Evolutionary conservation across 208 protist species (phyloP).

Genomic region (Crithidia brevicula): DNA sequence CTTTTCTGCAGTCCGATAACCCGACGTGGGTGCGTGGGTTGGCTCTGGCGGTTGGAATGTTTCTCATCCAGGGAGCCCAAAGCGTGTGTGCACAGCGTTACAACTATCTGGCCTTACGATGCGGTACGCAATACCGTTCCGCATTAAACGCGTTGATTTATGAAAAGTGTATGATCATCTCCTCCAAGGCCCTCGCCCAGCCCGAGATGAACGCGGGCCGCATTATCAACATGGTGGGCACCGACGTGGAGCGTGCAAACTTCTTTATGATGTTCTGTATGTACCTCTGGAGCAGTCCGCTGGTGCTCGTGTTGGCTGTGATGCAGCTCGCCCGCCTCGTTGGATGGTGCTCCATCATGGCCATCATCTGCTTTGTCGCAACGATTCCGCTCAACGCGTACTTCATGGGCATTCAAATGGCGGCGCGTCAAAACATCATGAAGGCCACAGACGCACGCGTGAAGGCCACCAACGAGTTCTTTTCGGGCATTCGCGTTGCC

Average conservation of each 20-base stretch:
- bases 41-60: conserved; percentile 42
- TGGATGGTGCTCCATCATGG: conserved; percentile 75
- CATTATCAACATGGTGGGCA: conserved; percentile 91
- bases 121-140: conserved; percentile 54
- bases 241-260: conserved; percentile 60
- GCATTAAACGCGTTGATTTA: conserved; percentile 77
- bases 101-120: conserved; percentile 51
- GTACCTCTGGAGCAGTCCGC: conserved; percentile 54
- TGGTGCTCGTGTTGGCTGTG: conserved; percentile 69
- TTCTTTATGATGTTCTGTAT: conserved; percentile 54
- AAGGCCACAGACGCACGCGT: conserved; percentile 83
- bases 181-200: conserved; percentile 42
- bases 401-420: conserved; percentile 44
- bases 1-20: conserved; percentile 17
- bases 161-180: conserved; percentile 78
- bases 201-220: conserved; percentile 84
- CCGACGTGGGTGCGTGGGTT: conserved; percentile 43
- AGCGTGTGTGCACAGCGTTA: conserved; percentile 52
- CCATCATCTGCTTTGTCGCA: conserved; percentile 62
- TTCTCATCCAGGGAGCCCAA: conserved; percentile 48
- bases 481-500: conserved; percentile 92
- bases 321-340: conserved; percentile 52
- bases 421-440: conserved; percentile 27
- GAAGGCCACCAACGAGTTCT: conserved; percentile 91
- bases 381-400: conserved; percentile 73